Base-by-base conservation (phyloP, 805 yeast genomes). In the Wickerhamiella kurtzmanii region DNA sequence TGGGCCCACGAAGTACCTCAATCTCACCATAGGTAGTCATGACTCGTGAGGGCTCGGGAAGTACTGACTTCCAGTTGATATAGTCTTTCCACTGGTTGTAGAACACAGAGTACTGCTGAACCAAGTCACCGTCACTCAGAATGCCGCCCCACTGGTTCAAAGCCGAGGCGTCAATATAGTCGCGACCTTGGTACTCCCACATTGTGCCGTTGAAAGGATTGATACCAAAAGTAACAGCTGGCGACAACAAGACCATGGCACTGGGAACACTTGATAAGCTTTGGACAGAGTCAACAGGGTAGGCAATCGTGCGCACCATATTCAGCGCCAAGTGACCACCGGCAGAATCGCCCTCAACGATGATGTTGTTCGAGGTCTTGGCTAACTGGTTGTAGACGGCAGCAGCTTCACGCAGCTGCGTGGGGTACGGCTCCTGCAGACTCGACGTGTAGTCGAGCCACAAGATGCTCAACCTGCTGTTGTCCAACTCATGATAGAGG, bases 341-440 rank as follows among this genome's bases (percentile, higher is more conserved):
- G 2, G 62, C 64, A 11, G 63, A 60, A 44, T 60, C 63, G 36
- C 63, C 64, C 25, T 46, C 44, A 8, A 55, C n/a, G 2, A 57
- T 48, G 35, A 59, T 53, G 37, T 55, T 48, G 41, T 49, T 42
- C 35, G 53, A 48, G 1, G 55, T 36, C 35, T 50, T 32, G 6
- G 47, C 18, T 28, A 60, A 42, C 25, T 46, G 48, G 16, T 48
- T 43, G 46, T 50, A 58, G 4, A 49, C 47, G n/a, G 21, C 25
- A 2, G 49, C 49, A 6, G 53, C 45, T 41, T 60, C 58, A 8
- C 43, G 37, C 18, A 57, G 40, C 44, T 58, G 63, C 8, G 39
- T 32, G 3, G 64, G 62, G 45, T 37, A 58, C 21, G 17, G 35
- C 2, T 44, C 45, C 2, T 47, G 22, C 2, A 55, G 46, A 4